Conservation (phyloP, 257 asterid genomes). For the Misopates orontium region DNA sequence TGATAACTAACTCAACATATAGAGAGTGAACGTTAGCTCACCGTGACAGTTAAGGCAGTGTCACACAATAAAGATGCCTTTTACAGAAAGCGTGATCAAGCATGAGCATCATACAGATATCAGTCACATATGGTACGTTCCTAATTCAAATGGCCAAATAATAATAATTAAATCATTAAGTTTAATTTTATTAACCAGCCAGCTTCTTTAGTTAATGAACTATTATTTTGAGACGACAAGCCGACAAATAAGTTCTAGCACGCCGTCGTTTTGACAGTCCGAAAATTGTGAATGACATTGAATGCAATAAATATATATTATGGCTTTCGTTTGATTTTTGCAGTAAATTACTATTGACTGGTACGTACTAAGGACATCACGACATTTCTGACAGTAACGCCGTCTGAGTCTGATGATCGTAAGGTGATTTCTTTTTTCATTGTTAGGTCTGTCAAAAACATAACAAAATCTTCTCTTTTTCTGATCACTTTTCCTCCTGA, state of each 20-base stretch:
- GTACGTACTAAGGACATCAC: background rate
- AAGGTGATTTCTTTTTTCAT: background rate
- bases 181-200: no score
- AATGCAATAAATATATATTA: slow-evolving; percentile 5
- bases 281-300: background rate
- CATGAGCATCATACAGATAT: slow-evolving; percentile 22
- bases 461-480: slow-evolving; percentile 27
- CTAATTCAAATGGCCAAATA: background rate
- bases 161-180: slow-evolving; percentile 13
- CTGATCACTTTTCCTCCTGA: background rate
- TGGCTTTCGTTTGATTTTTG: no score
- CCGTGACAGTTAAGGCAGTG: no score
- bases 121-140: slow-evolving; percentile 8
- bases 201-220: no score
- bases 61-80: background rate
- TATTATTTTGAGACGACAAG: slow-evolving; percentile 25
- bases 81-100: slow-evolving; percentile 40
- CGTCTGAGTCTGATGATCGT: slow-evolving; percentile 37
- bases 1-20: no score
- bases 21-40: no score
- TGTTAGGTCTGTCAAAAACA: background rate
- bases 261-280: slow-evolving; percentile 46
- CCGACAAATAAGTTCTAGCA: slow-evolving; percentile 37
- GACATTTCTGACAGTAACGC: slow-evolving; percentile 40
- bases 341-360: background rate